Evolutionary conservation across 2,329 filamentous ascomycete species (phyloP), one percentile per base, ranked within the genome.

Genomic region (Neodidymelliopsis sp.): DNA sequence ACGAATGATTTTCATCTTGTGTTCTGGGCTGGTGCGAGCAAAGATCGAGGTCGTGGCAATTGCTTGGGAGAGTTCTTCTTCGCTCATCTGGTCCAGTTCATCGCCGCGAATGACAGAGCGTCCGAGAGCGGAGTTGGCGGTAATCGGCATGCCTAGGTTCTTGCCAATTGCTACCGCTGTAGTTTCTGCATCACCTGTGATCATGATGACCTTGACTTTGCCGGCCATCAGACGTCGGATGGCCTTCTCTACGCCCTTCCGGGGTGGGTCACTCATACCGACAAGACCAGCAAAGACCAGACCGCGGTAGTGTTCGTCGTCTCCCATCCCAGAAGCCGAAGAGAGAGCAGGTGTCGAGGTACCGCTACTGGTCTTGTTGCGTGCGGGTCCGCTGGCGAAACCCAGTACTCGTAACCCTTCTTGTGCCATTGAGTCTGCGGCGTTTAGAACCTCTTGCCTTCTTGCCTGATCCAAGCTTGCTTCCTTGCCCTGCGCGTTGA

Each of bases 181-280:
- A 1, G 91, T 91, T 71, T 97, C 91, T 12, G 94, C 91, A 72
- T 99, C 94, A 49, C 94, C 94, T 8, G 94, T 99, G 60, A 99
- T 97, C 94, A 99, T 99, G 62, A 99, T 95, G 36, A 99, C 90
- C 72, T 91, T 94, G 55, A 99, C 94, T 28, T 93, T 93, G 43
- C 94, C 94, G 37, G 91, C 86, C 87, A 97, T 93, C 45, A 99
- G 78, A 54, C 89, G 87, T 60, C 90, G 84, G 60, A 99, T 97
- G 5, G 93, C 91, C 56, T 88, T 87, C 59, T 91, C 89, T 7
- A 99, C 94, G 31, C 91, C 91, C 58, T 91, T 90, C 38, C 94
- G 83, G 2, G 94, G 94, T 4, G 94, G 94, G 70, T 99, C 94
- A 60, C 91, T 96, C 93, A 99, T 99, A 36, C 94, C 94, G 20